Base-by-base conservation (phyloP, 306 rosid genomes). In the Hippophae gyantsensis region DNA sequence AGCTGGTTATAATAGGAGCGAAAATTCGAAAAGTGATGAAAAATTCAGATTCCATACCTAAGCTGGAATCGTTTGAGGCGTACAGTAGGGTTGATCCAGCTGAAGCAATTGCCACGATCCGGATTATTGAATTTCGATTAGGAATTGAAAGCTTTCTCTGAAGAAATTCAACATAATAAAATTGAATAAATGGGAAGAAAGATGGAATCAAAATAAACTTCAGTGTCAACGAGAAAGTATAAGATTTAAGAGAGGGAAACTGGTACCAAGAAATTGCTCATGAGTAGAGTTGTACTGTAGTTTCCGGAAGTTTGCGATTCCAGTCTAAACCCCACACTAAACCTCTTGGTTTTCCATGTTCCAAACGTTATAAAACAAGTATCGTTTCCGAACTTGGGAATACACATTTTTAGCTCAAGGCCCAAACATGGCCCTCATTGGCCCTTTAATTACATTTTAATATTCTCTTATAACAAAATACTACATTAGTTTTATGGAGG, bases 21-120 rank as follows among this genome's bases (percentile, higher is more conserved):
- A 14, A 41, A 2, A 6, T 3, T 4, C 6, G 40, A 26, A 45
- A 7, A 2, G 38, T 32, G 38, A 32, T 2, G 38, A 25, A 45
- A 52, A 9, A 9, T 11, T 48, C 42, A 11, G 46, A 12, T 6
- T 5, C 2, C 3, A 14, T 18, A 62, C 94, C 61, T 10, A 52
- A 66, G 70, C 65, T 54, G 27, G 49, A 7, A 6, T 56, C 6
- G 49, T 27, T 55, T 12, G 32, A 44, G 38, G 67, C 67, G 38
- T 49, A 76, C 3, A 69, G 42, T 2, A 81, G 9, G 14, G 74
- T 55, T 1, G 87, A 79, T 46, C 92, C 93, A 43, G 60, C 78
- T 9, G 83, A 69, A 0, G 77, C 82, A 9, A 78, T 40, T 5
- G 81, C 86, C 6, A 47, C 75, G 8, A 74, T 57, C 62, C 84